Conservation (phyloP, 805 yeast genomes). For the Candida arabinofermentans region DNA sequence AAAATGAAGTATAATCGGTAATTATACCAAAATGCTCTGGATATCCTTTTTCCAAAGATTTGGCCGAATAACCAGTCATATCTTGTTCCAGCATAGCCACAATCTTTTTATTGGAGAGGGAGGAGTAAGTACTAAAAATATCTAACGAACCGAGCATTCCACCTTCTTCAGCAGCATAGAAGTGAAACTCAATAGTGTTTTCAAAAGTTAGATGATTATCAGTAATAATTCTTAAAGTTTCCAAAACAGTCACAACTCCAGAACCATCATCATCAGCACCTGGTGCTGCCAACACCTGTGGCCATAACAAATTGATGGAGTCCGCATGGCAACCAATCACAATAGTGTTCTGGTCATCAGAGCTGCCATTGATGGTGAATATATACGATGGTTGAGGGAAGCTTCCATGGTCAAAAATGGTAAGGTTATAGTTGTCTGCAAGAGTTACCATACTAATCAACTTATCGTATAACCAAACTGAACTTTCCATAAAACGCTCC, state of each 20-base stretch:
- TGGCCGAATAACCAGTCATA: constrained; percentile 78
- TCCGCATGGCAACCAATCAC: constrained; percentile 88
- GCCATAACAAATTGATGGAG: constrained; percentile 69
- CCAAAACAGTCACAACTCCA: constrained; percentile 76
- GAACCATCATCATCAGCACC: constrained; percentile 96
- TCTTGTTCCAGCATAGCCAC: constrained; percentile 91
- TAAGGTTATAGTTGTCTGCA: constrained; percentile 10
- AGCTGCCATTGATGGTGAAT: constrained; percentile 9
- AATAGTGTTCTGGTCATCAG: constrained; percentile 38
- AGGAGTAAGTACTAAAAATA: constrained; percentile 52
- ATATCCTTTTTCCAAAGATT: constrained; percentile 43
- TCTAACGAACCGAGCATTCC: constrained; percentile 85
- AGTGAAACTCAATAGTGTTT: constrained; percentile 85
- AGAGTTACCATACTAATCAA: constrained; percentile 3
- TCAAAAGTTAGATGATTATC: constrained; percentile 22
- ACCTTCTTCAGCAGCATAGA: constrained; percentile 92
- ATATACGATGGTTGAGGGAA: constrained; percentile 21
- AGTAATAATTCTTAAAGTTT: constrained; percentile 42
- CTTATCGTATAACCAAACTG: constrained; percentile 59
- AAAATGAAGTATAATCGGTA: constrained; percentile 58
- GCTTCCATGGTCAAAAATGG: constrained; percentile 10
- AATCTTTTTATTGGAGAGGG: constrained; percentile 41
- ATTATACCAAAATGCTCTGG: constrained; percentile 78
- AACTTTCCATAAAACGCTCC: constrained; percentile 61
- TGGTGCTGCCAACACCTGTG: constrained; percentile 71